A percentile compares a stretch with the other conserved stretches of the same genome.
These are phyloP conservation scores for Diaporthe citri DNA, from an alignment of 2,329 filamentous ascomycete species.

Conservation along the genomic window DNA sequence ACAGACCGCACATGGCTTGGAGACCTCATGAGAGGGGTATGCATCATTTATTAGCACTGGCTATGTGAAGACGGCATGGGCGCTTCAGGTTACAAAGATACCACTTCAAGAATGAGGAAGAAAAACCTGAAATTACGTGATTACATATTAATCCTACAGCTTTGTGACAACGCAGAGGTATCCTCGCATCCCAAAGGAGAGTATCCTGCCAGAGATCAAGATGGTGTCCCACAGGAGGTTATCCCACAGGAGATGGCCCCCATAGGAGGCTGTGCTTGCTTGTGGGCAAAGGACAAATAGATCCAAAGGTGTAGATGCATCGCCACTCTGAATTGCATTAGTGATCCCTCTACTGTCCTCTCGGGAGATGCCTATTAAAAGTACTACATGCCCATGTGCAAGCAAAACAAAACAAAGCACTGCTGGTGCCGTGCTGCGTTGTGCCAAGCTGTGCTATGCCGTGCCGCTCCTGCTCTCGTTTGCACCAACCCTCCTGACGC, in stretches of 20 bases:
- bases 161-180: background rate
- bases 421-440: background rate
- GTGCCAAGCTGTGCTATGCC: background rate
- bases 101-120: background rate
- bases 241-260: too few species aligned
- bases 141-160: background rate
- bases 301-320: slow-evolving; percentile 11
- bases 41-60: background rate
- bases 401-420: slow-evolving; percentile 9
- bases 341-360: slow-evolving; percentile 22
- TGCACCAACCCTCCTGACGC: background rate
- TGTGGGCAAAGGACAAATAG: background rate
- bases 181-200: too few species aligned
- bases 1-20: background rate
- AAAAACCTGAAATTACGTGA: background rate
- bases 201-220: too few species aligned
- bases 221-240: too few species aligned
- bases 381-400: slow-evolving; percentile 38
- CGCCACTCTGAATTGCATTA: slow-evolving; percentile 25
- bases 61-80: background rate
- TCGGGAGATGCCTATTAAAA: slow-evolving; percentile 39
- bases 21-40: background rate
- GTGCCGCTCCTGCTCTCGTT: slow-evolving; percentile 20
- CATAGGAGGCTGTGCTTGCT: background rate
- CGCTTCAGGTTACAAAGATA: background rate